Conservation (phyloP, 768 basidiomycete species). For the Phlebiopsis flavidoalba region DNA sequence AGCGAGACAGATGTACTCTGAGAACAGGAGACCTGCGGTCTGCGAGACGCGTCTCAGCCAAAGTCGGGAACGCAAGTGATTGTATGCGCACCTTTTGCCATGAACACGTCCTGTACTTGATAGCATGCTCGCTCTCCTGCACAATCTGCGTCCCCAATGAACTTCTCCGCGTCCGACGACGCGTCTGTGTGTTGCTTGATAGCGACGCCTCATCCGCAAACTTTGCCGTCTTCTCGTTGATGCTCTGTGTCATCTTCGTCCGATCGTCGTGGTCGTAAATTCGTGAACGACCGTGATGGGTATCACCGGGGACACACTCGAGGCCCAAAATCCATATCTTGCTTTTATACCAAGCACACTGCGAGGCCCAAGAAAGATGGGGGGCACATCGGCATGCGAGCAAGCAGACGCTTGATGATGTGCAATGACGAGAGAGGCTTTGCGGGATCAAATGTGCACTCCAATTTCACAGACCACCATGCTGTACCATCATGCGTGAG, state of each 20-base stretch:
- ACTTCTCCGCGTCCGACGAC: neutral
- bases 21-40: conserved; percentile 41
- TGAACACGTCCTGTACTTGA: conserved; percentile 37
- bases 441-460: neutral
- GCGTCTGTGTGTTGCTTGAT: neutral
- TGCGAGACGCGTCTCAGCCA: conserved; percentile 8
- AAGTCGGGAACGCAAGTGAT: neutral
- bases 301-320: neutral
- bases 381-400: neutral
- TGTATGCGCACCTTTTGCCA: conserved; percentile 39
- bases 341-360: neutral
- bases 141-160: neutral
- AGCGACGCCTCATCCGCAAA: neutral
- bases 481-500: no score
- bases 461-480: no score
- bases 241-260: neutral
- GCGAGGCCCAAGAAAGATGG: neutral
- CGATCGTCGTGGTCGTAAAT: neutral
- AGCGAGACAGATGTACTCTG: conserved; percentile 42
- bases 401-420: neutral
- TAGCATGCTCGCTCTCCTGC: conserved; percentile 22
- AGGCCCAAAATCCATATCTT: neutral
- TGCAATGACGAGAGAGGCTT: neutral
- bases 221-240: neutral
- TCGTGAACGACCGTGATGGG: neutral